Percentiles rank a stretch among this genome's conserved stretches.
These are phyloP conservation scores for Salix koriyanagi DNA, from an alignment of 345 rosid species.

Conservation along the genomic window DNA sequence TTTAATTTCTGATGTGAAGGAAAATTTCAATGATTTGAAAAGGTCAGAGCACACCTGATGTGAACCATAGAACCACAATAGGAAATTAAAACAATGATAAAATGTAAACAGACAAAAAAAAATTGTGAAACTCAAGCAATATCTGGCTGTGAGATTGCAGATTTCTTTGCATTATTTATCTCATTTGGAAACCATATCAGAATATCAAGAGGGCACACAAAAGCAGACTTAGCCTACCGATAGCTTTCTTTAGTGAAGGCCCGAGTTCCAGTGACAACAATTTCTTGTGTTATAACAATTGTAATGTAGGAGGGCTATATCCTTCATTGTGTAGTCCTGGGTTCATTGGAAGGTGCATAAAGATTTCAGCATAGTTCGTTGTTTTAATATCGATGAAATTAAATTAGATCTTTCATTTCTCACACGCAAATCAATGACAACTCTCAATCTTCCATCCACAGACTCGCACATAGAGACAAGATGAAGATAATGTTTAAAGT, in stretches of 20 bases:
- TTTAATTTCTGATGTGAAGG: constrained; percentile 6
- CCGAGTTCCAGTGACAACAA: background rate
- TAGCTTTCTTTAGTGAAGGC: background rate
- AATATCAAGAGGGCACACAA: background rate
- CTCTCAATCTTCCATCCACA: background rate
- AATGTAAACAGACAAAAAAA: background rate
- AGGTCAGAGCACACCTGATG: background rate
- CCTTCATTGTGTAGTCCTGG: background rate
- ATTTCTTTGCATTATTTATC: background rate
- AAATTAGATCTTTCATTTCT: background rate
- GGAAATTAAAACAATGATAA: background rate
- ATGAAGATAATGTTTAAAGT: background rate
- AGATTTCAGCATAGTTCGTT: background rate
- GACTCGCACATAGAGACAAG: background rate
- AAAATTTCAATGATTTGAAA: constrained; percentile 2
- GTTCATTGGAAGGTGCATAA: background rate
- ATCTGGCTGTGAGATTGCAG: background rate
- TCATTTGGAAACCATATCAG: background rate
- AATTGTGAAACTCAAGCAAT: background rate
- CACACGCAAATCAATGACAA: background rate
- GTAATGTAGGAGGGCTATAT: background rate
- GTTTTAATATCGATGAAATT: background rate
- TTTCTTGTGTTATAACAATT: background rate
- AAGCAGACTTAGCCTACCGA: background rate
- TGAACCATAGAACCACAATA: background rate